Evolutionary conservation across 1,284 basidiomycete genomes (phyloP), one percentile per base, ranked within the genome.

Genomic region (Apiotrichum porosum): DNA sequence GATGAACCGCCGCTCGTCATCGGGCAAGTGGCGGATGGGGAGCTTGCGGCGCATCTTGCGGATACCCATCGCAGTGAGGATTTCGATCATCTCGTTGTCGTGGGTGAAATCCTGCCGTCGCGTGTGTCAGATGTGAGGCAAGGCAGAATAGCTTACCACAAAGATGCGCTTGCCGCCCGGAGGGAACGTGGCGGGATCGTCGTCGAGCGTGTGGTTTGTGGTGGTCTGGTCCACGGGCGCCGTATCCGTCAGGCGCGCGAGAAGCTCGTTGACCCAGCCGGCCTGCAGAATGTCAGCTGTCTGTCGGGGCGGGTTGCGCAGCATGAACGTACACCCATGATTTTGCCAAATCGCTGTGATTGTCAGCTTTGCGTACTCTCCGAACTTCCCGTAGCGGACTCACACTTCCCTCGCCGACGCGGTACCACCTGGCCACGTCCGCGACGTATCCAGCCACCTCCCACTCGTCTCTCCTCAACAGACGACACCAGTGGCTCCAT

Each of bases 211-310:
- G n/a, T 71, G 69, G 69, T 91, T 91, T 5, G 84, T 86, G 59
- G 85, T 84, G 0, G 88, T 90, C 45, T 76, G 62, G 69, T 90
- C 87, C 23, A 64, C 65, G 6, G 86, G 82, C 0, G 80, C 77
- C 14, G 70, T 66, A 13, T 77, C 76, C 0, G 82, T 85, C 24
- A 91, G 77, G n/a, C 88, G 80, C 1, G 87, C 85, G 17, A 91
- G 72, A 31, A 92, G 80, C 68, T 91, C 88, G 66, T 89, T 89
- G 59, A 87, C 74, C 64, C 84, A 91, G 4, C 88, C 88, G 6
- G 88, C 84, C n/a, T n/a, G n/a, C n/a, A n/a, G n/a, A n/a, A n/a
- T 54, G 10, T 13, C n/a, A 31, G 3, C 24, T 32, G 44, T 40
- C 32, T 54, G n/a, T n/a, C n/a, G n/a, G n/a, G n/a, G n/a, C n/a